phyloP scores from a whole-genome alignment of 2,329 filamentous ascomycete genomes.

The Aspergillus tamarii region DNA sequence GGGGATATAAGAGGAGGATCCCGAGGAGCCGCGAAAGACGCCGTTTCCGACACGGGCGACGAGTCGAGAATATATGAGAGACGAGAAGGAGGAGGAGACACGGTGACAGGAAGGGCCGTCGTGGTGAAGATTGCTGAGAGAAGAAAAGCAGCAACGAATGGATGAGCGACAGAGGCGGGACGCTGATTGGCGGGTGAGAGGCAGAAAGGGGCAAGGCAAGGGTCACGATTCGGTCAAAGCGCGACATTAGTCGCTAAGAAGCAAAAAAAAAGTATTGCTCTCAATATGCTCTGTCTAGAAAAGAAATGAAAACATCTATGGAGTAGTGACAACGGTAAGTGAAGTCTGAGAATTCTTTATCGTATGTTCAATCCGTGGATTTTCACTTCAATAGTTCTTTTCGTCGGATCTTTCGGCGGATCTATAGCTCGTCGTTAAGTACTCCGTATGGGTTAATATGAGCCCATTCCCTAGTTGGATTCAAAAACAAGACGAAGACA shows the following conservation, averaged over 20 bases:
- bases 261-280: not conserved
- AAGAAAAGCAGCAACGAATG: conserved; percentile 5
- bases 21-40: conserved; percentile 24
- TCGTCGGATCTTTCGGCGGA: not conserved
- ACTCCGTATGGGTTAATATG: not conserved
- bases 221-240: conserved; percentile 25
- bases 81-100: conserved; percentile 11
- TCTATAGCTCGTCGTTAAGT: not conserved
- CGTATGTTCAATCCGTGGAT: no score
- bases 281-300: not conserved
- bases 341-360: no score
- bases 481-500: not conserved
- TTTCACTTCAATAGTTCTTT: not conserved
- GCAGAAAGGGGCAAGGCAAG: conserved; percentile 29
- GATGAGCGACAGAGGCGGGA: not conserved
- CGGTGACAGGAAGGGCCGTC: conserved; percentile 11
- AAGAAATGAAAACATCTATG: not conserved
- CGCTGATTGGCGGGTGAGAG: conserved; percentile 27
- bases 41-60: conserved; percentile 29
- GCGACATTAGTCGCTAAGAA: conserved; percentile 21
- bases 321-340: not conserved
- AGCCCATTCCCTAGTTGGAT: not conserved
- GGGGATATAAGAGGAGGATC: conserved; percentile 37
- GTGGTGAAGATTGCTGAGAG: conserved; percentile 13
- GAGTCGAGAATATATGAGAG: conserved; percentile 11